Evolutionary conservation across 2,329 filamentous ascomycete species (phyloP).

Genomic region (Colletotrichum abscissum): DNA sequence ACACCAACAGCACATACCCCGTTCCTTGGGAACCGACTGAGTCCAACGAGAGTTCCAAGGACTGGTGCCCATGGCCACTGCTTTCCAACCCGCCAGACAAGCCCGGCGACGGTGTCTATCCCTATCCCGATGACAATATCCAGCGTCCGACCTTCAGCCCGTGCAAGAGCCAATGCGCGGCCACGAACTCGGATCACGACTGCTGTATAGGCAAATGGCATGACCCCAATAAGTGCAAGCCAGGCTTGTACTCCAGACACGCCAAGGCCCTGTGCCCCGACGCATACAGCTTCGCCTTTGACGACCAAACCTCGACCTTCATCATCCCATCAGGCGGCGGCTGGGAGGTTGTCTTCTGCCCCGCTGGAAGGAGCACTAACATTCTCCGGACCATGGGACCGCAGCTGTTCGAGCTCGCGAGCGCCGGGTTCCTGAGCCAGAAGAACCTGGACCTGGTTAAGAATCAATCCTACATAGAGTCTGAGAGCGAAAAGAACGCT

Average conservation of each 20-base stretch:
- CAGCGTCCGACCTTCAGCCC: slow-evolving; percentile 79
- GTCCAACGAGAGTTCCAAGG: slow-evolving; percentile 65
- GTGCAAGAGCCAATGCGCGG: slow-evolving; percentile 81
- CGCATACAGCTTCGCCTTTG: slow-evolving; percentile 82
- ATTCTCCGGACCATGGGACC: slow-evolving; percentile 64
- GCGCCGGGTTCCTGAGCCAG: slow-evolving; percentile 50
- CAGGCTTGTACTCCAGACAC: slow-evolving; percentile 73
- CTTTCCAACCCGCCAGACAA: slow-evolving; percentile 75
- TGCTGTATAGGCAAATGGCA: slow-evolving; percentile 81
- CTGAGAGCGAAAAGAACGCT: slow-evolving; percentile 33
- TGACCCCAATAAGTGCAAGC: slow-evolving; percentile 71
- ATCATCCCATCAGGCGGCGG: slow-evolving; percentile 76
- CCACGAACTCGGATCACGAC: slow-evolving; percentile 73
- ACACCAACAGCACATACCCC: slow-evolving; percentile 74
- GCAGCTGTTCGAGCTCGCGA: slow-evolving; percentile 60
- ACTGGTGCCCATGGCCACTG: slow-evolving; percentile 86
- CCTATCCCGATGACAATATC: slow-evolving; percentile 82
- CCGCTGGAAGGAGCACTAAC: slow-evolving; percentile 68
- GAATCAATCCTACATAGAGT: slow-evolving; percentile 36
- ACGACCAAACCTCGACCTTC: slow-evolving; percentile 69
- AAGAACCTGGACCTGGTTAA: slow-evolving; percentile 39
- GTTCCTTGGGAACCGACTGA: slow-evolving; percentile 73
- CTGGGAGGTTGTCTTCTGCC: slow-evolving; percentile 84
- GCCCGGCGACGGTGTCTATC: slow-evolving; percentile 81
- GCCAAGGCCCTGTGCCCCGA: slow-evolving; percentile 85